Evolutionary conservation across 116 monocot genomes (phyloP).

Genomic region (Dioscorea cayenensis): DNA sequence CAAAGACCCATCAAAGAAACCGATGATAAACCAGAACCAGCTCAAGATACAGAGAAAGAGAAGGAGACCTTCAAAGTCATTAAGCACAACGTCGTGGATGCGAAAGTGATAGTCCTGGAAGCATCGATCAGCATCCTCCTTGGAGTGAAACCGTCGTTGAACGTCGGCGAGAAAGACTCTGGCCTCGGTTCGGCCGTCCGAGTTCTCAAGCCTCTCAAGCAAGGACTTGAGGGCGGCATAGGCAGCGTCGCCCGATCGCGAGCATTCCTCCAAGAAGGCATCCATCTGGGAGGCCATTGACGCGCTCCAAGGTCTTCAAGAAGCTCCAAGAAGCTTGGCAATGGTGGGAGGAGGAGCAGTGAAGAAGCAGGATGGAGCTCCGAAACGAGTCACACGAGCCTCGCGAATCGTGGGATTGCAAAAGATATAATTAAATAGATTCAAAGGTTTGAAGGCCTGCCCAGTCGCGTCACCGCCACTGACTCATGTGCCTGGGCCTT

Average conservation of each 20-base stretch:
- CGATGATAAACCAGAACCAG: background rate
- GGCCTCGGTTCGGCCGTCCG: conserved; percentile 50
- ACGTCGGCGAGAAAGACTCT: conserved; percentile 69
- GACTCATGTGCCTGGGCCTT: too few species aligned
- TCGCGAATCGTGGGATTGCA: too few species aligned
- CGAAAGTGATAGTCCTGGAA: conserved; percentile 69
- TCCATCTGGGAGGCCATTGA: conserved; percentile 25
- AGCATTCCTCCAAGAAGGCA: conserved; percentile 58
- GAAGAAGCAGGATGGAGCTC: too few species aligned
- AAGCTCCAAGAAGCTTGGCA: background rate
- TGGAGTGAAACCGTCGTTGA: conserved; percentile 47
- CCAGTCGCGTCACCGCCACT: too few species aligned
- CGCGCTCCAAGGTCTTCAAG: background rate
- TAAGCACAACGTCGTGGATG: conserved; percentile 68
- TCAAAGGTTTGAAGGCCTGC: too few species aligned
- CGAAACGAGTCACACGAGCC: too few species aligned
- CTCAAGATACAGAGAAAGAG: background rate
- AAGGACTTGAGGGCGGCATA: conserved; percentile 65
- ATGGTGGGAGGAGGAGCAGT: too few species aligned
- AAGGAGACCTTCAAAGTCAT: conserved; percentile 46
- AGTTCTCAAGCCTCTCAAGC: conserved; percentile 61
- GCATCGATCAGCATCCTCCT: conserved; percentile 42
- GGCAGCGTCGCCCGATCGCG: conserved; percentile 64
- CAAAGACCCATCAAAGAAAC: too few species aligned
- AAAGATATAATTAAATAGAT: too few species aligned